These are phyloP conservation scores for Cutaneotrichosporon mucoides DNA, from an alignment of 1,284 basidiomycete species.

Conservation along the genomic window DNA sequence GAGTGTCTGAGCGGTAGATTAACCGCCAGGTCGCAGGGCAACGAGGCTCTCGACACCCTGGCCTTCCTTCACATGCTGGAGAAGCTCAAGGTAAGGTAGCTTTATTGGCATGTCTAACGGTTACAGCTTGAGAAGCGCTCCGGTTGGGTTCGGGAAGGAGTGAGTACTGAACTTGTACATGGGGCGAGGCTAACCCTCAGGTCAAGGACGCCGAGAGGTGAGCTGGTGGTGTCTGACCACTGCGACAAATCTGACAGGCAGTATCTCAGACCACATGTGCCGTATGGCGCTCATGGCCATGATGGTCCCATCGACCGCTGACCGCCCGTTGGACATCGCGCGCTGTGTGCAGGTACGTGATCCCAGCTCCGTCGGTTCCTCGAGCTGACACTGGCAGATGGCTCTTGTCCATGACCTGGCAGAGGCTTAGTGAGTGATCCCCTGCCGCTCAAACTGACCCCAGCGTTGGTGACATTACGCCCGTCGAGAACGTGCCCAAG, in stretches of 20 bases:
- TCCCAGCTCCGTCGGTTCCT: too few species aligned
- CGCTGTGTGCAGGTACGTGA: slow-evolving; percentile 51
- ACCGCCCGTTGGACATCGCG: slow-evolving; percentile 62
- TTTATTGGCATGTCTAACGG: slow-evolving; percentile 2
- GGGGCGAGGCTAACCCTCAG: slow-evolving; percentile 48
- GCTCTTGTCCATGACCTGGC: slow-evolving; percentile 93
- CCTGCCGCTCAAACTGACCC: slow-evolving; percentile 4
- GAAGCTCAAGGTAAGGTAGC: slow-evolving; percentile 68
- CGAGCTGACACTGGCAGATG: slow-evolving; percentile 53
- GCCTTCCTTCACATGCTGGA: slow-evolving; percentile 87
- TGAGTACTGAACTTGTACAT: slow-evolving; percentile 41
- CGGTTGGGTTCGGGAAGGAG: slow-evolving; percentile 82
- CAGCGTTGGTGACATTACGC: slow-evolving; percentile 86
- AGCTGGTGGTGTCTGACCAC: not conserved
- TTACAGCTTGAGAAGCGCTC: slow-evolving; percentile 84
- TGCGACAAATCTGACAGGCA: slow-evolving; percentile 38
- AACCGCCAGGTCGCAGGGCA: slow-evolving; percentile 54
- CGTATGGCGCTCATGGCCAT: slow-evolving; percentile 90
- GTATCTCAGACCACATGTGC: slow-evolving; percentile 97
- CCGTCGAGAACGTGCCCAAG: slow-evolving; percentile 77
- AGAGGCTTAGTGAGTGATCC: slow-evolving; percentile 65
- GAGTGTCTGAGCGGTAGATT: too few species aligned
- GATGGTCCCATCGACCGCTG: slow-evolving; percentile 62
- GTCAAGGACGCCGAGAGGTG: slow-evolving; percentile 75
- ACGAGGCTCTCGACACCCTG: slow-evolving; percentile 62